phyloP scores from a whole-genome alignment of 2,329 filamentous ascomycete genomes.

The Talaromyces sp. region DNA sequence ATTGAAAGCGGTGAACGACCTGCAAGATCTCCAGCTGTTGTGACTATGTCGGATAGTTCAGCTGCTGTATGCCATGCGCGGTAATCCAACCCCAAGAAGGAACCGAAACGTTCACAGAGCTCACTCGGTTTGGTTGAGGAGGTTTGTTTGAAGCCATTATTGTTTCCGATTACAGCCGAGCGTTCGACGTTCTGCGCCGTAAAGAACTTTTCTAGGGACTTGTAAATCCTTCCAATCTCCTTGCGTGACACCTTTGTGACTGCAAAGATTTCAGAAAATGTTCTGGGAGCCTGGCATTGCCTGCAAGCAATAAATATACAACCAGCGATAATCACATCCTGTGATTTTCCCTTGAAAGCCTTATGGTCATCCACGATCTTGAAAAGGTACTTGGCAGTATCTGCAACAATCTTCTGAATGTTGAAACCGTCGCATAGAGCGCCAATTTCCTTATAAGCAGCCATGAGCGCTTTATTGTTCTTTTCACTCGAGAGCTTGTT shows the following conservation, averaged over 20 bases:
- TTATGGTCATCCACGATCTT: constrained; percentile 91
- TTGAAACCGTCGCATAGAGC: constrained; percentile 80
- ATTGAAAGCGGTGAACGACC: constrained; percentile 92
- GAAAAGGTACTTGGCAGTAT: constrained; percentile 91
- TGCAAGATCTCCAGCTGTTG: constrained; percentile 73
- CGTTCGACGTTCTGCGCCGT: constrained; percentile 65
- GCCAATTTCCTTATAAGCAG: constrained; percentile 84
- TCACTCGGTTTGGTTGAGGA: constrained; percentile 75
- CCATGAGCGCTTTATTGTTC: constrained; percentile 72
- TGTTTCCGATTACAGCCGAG: constrained; percentile 52
- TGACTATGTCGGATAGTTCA: constrained; percentile 72
- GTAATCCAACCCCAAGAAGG: constrained; percentile 70
- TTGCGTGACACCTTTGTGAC: constrained; percentile 94
- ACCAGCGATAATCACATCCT: constrained; percentile 88
- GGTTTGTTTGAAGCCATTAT: constrained; percentile 57
- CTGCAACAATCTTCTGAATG: constrained; percentile 74
- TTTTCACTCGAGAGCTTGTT: constrained; percentile 79
- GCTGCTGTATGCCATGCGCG: constrained; percentile 76
- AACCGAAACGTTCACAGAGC: constrained; percentile 86
- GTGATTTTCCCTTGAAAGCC: constrained; percentile 90
- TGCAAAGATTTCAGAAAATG: constrained; percentile 90
- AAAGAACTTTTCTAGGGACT: constrained; percentile 83
- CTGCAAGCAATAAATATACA: constrained; percentile 98
- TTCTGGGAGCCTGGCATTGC: constrained; percentile 78
- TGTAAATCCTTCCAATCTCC: constrained; percentile 95